Percentiles rank a stretch among this genome's conserved stretches.
phyloP scores from a whole-genome alignment of 2,329 filamentous ascomycete genomes.

The Pyricularia grisea region DNA sequence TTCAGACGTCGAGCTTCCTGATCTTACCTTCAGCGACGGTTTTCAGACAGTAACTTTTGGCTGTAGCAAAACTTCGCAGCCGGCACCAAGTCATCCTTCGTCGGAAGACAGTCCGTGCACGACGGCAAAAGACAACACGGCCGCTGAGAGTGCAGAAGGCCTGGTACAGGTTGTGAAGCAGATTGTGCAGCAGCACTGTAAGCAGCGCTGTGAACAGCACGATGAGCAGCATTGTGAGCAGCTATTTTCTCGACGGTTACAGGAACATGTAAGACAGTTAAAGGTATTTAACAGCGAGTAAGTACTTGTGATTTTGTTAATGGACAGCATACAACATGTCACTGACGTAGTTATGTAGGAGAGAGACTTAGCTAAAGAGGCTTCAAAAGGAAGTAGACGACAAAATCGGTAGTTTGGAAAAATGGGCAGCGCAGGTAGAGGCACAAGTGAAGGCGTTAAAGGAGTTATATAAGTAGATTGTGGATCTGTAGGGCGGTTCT shows the following conservation, averaged over 20 bases:
- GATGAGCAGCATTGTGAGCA: too few relatives aligned
- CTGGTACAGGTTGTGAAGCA: not conserved
- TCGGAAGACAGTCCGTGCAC: not conserved
- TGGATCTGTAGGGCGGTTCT: not conserved
- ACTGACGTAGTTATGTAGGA: too few relatives aligned
- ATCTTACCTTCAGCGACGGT: not conserved
- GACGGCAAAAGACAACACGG: not conserved
- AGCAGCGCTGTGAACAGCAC: not conserved
- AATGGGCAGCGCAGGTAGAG: too few relatives aligned
- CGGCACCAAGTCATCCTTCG: not conserved
- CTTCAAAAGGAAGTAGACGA: too few relatives aligned
- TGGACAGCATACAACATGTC: too few relatives aligned
- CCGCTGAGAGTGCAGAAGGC: not conserved
- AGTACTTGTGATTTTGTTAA: too few relatives aligned
- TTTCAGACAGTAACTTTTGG: not conserved
- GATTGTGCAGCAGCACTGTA: not conserved
- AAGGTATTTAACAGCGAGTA: too few relatives aligned
- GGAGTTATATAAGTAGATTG: not conserved
- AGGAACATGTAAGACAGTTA: too few relatives aligned
- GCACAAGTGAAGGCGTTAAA: not conserved
- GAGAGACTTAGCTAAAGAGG: too few relatives aligned
- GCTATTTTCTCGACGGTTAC: too few relatives aligned
- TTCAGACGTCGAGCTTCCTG: not conserved
- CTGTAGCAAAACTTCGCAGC: not conserved
- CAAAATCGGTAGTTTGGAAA: too few relatives aligned